Base-by-base conservation (phyloP, 148 eudicot species). In the Camellia granthamiana region DNA sequence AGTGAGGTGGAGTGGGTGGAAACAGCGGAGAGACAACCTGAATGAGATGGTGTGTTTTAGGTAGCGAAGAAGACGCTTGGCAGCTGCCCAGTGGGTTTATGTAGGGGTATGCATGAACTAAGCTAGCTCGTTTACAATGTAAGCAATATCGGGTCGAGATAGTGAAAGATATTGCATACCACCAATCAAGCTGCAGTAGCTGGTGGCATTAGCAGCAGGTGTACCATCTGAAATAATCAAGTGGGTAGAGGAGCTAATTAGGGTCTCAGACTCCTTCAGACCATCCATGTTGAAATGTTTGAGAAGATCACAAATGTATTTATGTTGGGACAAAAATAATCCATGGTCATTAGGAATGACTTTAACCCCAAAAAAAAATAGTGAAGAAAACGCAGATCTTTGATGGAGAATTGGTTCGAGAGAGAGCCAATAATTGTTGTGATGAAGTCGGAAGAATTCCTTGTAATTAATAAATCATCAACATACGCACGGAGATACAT, bases 101-200 rank as follows among this genome's bases (percentile, higher is more conserved):
- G 70, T 49, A n/a, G 74, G 83, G 15, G 65, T 13, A 30, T 81
- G 79, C 75, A 81, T 44, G 52, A 21, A 56, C 15, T 81, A 76
- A n/a, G 68, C 69, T 2, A 75, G 18, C 7, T 58, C 54, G 16
- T 81, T 81, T 0, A 81, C 75, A 0, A 59, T 30, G 49, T 41
- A 81, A 6, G 83, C 58, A 46, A 81, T 61, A 23, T 75, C 69
- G 1, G 60, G 83, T 2, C 58, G 65, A 58, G 79, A 12, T 6
- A 74, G 42, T 6, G 64, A 56, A 19, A 81, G 43, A 23, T 76
- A 81, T 69, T 81, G 75, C 38, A 81, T 18, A 8, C 74, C 56
- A 42, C 79, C 79, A 18, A 66, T 52, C 23, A 80, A 42, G 15
- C 49, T 72, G 38, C 41, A 51, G 12, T 72, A 80, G 3, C 4